Evolutionary conservation across 495 filamentous ascomycete genomes (phyloP), one percentile per base, ranked within the genome.

Genomic region (Aspergillus nidulans): DNA sequence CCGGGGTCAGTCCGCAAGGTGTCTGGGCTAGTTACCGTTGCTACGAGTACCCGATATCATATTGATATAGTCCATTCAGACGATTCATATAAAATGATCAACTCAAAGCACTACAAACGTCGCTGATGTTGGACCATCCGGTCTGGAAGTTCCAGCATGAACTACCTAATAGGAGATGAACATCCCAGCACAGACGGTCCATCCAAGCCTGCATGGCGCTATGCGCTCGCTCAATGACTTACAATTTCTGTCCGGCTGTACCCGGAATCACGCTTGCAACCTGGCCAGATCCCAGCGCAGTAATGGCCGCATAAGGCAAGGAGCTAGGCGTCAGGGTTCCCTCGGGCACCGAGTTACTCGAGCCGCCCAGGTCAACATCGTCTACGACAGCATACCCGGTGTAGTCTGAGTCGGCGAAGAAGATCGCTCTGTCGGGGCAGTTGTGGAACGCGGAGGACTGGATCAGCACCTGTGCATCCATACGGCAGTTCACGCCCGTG

Each of bases 311-410:
- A 45, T 53, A 53, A 40, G 51, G 51, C 51, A 53, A 21, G 1
- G 39, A 45, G 3, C 13, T 18, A 0, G 51, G 18, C 7, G 51
- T 53, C 5, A 53, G 26, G 21, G 51, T 53, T 1, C 51, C 51
- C 25, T 28, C 23, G 12, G 25, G 40, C 13, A 45, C 51, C 39
- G 51, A 45, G 51, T 53, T 52, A 10, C 8, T 53, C 23, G 51
- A 53, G 30, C 51, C 51, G n/a, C 51, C 51, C 23, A 53, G 25
- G 16, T 45, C 51, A n/a, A 53, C 51, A 36, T 53, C 51, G 4
- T 53, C 26, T 2, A 53, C 51, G 45, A 53, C 51, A 15, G 51
- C 51, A 32, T 53, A 53, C n/a, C 51, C 51, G 16, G 51, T 53
- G 40, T 53, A 53, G 16, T 53, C 51, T 3, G 51, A 53, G 51